A percentile compares a stretch with the other conserved stretches of the same genome.
Conservation (phyloP, 805 yeast genomes). For the Starmerella ratchasimensis region DNA sequence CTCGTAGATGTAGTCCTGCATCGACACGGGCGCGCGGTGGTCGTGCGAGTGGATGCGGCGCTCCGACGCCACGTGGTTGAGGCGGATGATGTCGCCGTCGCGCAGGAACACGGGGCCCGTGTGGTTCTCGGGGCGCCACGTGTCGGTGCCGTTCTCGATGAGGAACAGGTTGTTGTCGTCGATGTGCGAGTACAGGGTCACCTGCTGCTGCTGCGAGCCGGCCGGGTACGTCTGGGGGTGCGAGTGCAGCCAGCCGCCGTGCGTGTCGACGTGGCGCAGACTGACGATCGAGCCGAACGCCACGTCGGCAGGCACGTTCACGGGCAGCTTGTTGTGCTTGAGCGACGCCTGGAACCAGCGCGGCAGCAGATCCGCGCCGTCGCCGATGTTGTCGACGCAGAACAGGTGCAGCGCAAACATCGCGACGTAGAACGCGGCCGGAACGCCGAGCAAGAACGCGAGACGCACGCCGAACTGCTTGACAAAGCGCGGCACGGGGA, state of each 20-base stretch:
- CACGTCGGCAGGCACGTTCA: constrained; percentile 46
- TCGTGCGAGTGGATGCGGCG: constrained; percentile 59
- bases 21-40: constrained; percentile 73
- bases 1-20: constrained; percentile 79
- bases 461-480: constrained; percentile 33
- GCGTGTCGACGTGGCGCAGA: constrained; percentile 52
- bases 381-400: constrained; percentile 34
- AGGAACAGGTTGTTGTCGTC: constrained; percentile 66
- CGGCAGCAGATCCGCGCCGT: constrained; percentile 48
- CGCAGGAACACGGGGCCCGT: constrained; percentile 34
- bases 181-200: constrained; percentile 51
- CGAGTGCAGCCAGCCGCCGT: constrained; percentile 73
- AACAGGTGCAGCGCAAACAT: constrained; percentile 46
- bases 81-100: constrained; percentile 44
- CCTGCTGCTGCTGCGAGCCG: constrained; percentile 66
- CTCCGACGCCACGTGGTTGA: constrained; percentile 60
- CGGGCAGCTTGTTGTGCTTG: constrained; percentile 30
- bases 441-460: constrained; percentile 37
- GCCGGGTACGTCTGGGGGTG: constrained; percentile 48
- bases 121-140: constrained; percentile 19
- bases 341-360: constrained; percentile 55
- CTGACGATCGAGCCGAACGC: constrained; percentile 60
- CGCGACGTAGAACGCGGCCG: constrained; percentile 43
- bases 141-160: constrained; percentile 35
- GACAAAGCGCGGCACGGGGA: constrained; percentile 29